Evolutionary conservation across 1,284 basidiomycete genomes (phyloP), one percentile per base, ranked within the genome.

Genomic region (Austroboletus niveus): DNA sequence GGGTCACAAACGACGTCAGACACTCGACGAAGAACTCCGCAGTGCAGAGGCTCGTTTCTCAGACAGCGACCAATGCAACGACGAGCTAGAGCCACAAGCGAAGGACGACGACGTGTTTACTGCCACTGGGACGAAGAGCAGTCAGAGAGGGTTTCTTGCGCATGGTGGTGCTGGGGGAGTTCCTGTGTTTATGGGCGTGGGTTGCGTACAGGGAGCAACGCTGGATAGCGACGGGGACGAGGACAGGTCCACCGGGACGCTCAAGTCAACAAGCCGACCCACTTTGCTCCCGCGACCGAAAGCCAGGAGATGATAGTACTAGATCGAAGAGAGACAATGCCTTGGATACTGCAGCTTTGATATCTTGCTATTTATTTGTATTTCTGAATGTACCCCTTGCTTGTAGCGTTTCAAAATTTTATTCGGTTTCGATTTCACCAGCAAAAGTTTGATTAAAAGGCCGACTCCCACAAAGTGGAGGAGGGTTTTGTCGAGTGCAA

Each of bases 121-220:
- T 4, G 83, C 78, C 12, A 72, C 77, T 4, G 85, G 85, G 11
- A 79, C 71, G 41, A 74, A 74, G 59, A 79, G 74, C 51, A 79
- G 75, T 57, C 72, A 68, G 27, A 69, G 64, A 12, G 84, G 85
- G 3, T 90, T 87, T 55, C 68, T 89, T n/a, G 83, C 85, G 10
- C 81, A 80, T 60, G 87, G 87, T 15, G 87, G 88, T 1, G 85
- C 76, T 8, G 86, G 82, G 27, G 87, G 87, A 3, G 52, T 60
- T 2, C 82, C 87, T 8, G 81, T 89, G 9, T 79, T 82, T 51
- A 82, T 88, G 80, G 84, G 82, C 14, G 77, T 73, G 27, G 85
- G 84, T 4, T 82, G 82, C 59, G 76, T 86, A 4, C 74, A 77
- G 32, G 83, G 78, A 12, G 78, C 63, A 8, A 64, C 67, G 20